Base-by-base conservation (phyloP, 441 rosid genomes). In the Adansonia grandidieri region DNA sequence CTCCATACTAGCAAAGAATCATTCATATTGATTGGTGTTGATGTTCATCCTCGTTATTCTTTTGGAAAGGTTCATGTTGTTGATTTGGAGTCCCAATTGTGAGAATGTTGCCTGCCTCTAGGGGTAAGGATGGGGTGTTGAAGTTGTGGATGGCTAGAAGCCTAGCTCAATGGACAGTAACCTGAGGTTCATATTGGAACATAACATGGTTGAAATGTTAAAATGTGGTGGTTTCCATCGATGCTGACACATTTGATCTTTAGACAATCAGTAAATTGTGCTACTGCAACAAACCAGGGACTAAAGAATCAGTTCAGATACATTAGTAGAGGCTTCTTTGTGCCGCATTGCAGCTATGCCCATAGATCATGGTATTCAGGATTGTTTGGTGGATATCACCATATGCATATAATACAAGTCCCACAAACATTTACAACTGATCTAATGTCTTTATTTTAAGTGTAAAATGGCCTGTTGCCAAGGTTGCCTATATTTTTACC, bases 41-140 rank as follows among this genome's bases (percentile, higher is more conserved):
- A 78, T 69, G 22, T 37, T 64, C 77, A 45, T 22, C 58, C 40
- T 60, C 58, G 14, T 8, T 70, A 37, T 24, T 73, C 8, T 60
- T 51, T 20, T 70, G 14, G n/a, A 15, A 68, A 96, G 96, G 98
- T 94, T 76, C 94, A 80, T 73, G 93, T 97, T 2, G 98, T 96
- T 80, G 98, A 96, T 80, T 96, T 28, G 98, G 99, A 96, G 99
- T 86, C 99, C 99, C 6, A 97, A 94, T 79, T 98, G 97, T 8
- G 97, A 96, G 91, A 94, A 96, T 88, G 98, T 96, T 44, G 98
- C 92, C 40, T 96, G 32, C 32, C 32, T 28, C 98, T 10, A 98
- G 98, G 63, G 99, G 99, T 58, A 94, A 90, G 80, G 98, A 96
- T 71, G 86, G 84, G 88, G 97, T 91, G 19, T 78, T 94, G 89